Evolutionary conservation across 2,329 filamentous ascomycete genomes (phyloP), one percentile per base, ranked within the genome.

Genomic region (Atkinsonella texensis): DNA sequence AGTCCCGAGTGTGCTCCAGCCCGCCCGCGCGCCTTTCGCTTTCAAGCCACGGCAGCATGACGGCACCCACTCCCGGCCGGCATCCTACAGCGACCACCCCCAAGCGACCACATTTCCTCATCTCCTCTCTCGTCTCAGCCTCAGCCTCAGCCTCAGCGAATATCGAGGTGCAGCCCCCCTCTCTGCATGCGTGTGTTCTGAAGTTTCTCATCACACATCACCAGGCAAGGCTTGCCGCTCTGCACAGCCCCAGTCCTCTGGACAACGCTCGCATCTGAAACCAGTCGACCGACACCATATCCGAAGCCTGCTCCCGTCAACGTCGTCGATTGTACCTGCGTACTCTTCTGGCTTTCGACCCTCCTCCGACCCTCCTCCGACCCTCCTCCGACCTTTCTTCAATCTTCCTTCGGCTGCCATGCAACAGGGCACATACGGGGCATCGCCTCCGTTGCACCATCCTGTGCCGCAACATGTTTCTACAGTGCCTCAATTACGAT

Each of bases 381-480:
- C n/a, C n/a, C n/a, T n/a, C n/a, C n/a, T n/a, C n/a, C n/a, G n/a
- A n/a, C 20, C 13, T 31, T 10, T 12, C 11, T 38, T 15, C 43
- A 41, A 38, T n/a, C 13, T 4, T n/a, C 11, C 45, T 11, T 35
- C 46, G 31, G 4, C 43, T 53, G 55, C 65, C 55, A 96, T 96
- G 91, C 91, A 96, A 73, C 86, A 89, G 67, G 77, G 84, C 65
- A 76, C 81, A 51, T 95, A 93, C 73, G 81, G 82, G 68, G 87
- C 90, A 64, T 95, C 89, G 65, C 91, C 90, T 66, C 90, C 91
- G 58, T 83, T 97, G 61, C 93, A 97, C 70, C 93, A 97, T 68
- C 93, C 93, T 53, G 89, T 97, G 53, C 93, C 93, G 56, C 93
- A 98, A 70, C 93, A 98, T 76, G 91, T 97, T 63, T 97, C 93